Percentiles rank a stretch among this genome's conserved stretches.
phyloP scores from a whole-genome alignment of 371 early-diverging fungal genomes.

The Rhizopus sp. region DNA sequence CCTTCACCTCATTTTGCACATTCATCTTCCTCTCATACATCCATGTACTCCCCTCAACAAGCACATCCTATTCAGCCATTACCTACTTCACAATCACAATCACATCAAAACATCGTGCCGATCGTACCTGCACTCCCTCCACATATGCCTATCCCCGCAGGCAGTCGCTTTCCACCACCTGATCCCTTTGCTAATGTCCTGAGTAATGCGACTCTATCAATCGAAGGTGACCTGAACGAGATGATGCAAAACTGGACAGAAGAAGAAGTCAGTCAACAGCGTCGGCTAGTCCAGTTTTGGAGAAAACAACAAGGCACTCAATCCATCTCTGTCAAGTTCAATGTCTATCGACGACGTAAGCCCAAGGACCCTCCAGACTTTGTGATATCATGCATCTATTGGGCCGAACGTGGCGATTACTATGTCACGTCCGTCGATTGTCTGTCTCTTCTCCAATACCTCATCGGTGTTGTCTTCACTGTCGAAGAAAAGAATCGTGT shows the following conservation, averaged over 20 bases:
- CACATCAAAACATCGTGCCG: slow-evolving; percentile 21
- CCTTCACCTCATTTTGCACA: background rate
- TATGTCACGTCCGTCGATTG: slow-evolving; percentile 83
- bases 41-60: background rate
- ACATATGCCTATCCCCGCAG: background rate
- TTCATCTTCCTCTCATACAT: background rate
- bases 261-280: slow-evolving; percentile 64
- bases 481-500: slow-evolving; percentile 87
- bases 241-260: slow-evolving; percentile 63
- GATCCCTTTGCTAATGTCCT: slow-evolving; percentile 59
- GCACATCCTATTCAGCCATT: background rate
- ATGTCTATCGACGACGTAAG: slow-evolving; percentile 56
- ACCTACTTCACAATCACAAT: slow-evolving; percentile 2
- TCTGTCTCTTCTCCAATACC: slow-evolving; percentile 69
- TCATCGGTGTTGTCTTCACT: slow-evolving; percentile 72
- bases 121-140: slow-evolving; percentile 4
- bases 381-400: slow-evolving; percentile 81
- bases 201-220: slow-evolving; percentile 70
- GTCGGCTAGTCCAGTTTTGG: slow-evolving; percentile 79
- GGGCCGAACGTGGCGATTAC: slow-evolving; percentile 71
- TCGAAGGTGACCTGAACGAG: slow-evolving; percentile 63
- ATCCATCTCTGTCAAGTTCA: slow-evolving; percentile 65
- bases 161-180: background rate
- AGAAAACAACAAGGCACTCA: slow-evolving; percentile 56
- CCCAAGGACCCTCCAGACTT: slow-evolving; percentile 39